Base-by-base conservation (phyloP, 2,329 filamentous ascomycete species). In the Aspergillus tanneri region DNA sequence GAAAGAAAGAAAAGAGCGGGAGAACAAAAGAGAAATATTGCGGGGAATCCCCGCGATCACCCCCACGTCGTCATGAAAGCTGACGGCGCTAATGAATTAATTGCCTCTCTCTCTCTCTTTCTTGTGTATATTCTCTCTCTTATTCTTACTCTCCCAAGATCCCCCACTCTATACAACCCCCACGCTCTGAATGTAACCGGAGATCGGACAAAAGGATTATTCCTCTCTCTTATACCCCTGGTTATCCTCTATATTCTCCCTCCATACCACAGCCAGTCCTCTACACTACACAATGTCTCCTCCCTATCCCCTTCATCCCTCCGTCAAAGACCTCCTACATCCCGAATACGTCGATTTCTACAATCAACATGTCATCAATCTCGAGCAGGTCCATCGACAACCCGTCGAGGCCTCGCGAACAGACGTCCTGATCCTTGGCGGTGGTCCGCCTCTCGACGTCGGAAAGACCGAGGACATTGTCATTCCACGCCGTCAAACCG, bases 341-440 rank as follows among this genome's bases (percentile, higher is more conserved):
- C 71, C 75, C 1, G 75, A 79, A 47, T 81, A 81, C 56, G 73
- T 72, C 39, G 69, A 61, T 10, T 80, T 79, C 62, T 80, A 81
- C 65, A 78, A 80, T 57, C 57, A 74, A 52, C 65, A 78, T 59
- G 67, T 80, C 37, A 63, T 76, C 53, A 68, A 78, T 62, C 69
- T 73, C 43, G 77, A 77, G 53, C 78, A 79, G 57, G 78, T 80
- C 2, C 79, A 83, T 57, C 67, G 75, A 11, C 79, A 80, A 48
- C 77, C 79, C 1, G 68, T 83, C 8, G 69, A 69, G 18, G 76
- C 72, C 0, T 81, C 79, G 0, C 70, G 80, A 14, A 69, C 72
- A 16, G 74, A 74, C 7, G 69, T 73, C n/a, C 63, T 80, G 11
- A 78, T 81, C 27, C 77, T 77, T 5, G 77, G 78, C 11, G 74